These are phyloP conservation scores for Lupinus albus DNA, from an alignment of 306 rosid genomes.

Conservation along the genomic window DNA sequence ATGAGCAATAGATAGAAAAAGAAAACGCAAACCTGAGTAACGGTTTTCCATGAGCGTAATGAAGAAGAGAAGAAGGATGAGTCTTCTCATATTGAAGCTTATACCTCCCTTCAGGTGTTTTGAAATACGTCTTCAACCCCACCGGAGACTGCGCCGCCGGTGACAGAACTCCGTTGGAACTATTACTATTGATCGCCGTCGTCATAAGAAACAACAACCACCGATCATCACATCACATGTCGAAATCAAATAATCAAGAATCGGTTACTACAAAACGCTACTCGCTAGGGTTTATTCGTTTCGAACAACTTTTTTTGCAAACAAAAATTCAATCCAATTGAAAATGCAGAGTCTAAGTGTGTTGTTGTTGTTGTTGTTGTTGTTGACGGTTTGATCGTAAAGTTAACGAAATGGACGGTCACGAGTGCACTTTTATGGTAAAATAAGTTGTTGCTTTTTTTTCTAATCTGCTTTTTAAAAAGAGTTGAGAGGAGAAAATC, in stretches of 20 bases:
- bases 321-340: not conserved
- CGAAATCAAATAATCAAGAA: not conserved
- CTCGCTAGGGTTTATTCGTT: not conserved
- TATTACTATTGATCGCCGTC: constrained; percentile 55
- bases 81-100: constrained; percentile 96
- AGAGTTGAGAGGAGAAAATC: no score
- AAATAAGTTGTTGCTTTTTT: not conserved
- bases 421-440: constrained; percentile 18
- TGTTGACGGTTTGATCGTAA: not conserved
- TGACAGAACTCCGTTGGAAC: constrained; percentile 73
- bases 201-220: constrained; percentile 37
- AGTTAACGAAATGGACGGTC: constrained; percentile 52
- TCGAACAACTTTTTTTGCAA: no score
- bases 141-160: constrained; percentile 69
- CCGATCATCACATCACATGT: not conserved
- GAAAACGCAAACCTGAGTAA: constrained; percentile 66
- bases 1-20: not conserved
- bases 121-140: constrained; percentile 89
- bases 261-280: no score
- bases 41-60: constrained; percentile 85
- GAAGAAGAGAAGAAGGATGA: constrained; percentile 89
- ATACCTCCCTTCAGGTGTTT: constrained; percentile 93
- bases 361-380: not conserved
- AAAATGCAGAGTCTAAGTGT: not conserved
- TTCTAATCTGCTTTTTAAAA: no score